Percentiles rank a stretch among this genome's conserved stretches.
phyloP scores from a whole-genome alignment of 257 asterid species.

The Petrea volubilis region DNA sequence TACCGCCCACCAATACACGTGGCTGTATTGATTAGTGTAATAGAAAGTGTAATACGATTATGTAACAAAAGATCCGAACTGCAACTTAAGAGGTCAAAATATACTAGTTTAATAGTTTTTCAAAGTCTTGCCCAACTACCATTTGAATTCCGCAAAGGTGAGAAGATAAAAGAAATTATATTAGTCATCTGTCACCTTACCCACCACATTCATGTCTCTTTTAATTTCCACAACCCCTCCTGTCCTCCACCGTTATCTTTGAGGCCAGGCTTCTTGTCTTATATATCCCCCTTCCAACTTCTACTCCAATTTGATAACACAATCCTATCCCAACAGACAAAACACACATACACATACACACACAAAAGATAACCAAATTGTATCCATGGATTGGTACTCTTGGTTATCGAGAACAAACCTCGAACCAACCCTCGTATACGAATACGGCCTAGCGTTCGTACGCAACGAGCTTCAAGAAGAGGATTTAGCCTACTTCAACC shows the following conservation, averaged over 20 bases:
- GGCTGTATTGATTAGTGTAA: no score
- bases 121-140: constrained; percentile 37
- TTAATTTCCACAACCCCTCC: constrained; percentile 6
- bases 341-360: neutral
- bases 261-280: neutral
- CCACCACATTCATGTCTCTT: constrained; percentile 44
- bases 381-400: constrained; percentile 74
- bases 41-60: no score
- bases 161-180: constrained; percentile 19
- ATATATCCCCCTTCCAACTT: constrained; percentile 5
- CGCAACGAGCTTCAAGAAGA: constrained; percentile 67
- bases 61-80: no score
- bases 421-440: constrained; percentile 45
- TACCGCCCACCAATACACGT: no score
- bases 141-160: constrained; percentile 29
- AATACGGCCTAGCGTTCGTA: constrained; percentile 49
- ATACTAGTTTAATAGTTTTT: constrained; percentile 13
- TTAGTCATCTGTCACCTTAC: constrained; percentile 35
- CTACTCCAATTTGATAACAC: neutral
- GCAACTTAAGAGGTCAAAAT: constrained; percentile 19
- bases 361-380: no score
- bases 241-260: neutral
- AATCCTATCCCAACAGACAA: neutral
- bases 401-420: constrained; percentile 71
- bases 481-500: constrained; percentile 67